A percentile compares a stretch with the other conserved stretches of the same genome.
Evolutionary conservation across 2,329 filamentous ascomycete species (phyloP).

Genomic region (Sclerotinia minor): DNA sequence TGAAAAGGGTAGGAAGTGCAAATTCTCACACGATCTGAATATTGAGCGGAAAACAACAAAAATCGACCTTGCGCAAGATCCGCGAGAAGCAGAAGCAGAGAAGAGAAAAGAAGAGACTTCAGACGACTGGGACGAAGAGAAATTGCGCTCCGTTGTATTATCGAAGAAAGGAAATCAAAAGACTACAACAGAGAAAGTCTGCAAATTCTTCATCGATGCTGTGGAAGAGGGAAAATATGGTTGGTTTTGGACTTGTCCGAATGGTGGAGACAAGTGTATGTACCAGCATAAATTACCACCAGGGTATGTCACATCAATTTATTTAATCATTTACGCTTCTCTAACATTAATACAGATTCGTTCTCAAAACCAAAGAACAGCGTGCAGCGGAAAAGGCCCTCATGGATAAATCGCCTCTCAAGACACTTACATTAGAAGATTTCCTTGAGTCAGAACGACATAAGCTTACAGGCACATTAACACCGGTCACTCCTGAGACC

Average conservation of each 20-base stretch:
- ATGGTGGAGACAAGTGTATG: slow-evolving; percentile 97
- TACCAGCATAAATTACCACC: slow-evolving; percentile 94
- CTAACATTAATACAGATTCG: slow-evolving; percentile 62
- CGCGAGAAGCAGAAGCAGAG: slow-evolving; percentile 69
- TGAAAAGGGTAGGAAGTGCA: slow-evolving; percentile 97
- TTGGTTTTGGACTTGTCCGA: slow-evolving; percentile 98
- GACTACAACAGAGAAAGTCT: slow-evolving; percentile 96
- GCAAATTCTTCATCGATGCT: slow-evolving; percentile 96
- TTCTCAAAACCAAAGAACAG: slow-evolving; percentile 97
- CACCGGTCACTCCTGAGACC: slow-evolving; percentile 86
- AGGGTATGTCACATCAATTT: slow-evolving; percentile 63
- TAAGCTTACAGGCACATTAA: slow-evolving; percentile 87
- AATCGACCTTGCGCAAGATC: slow-evolving; percentile 86
- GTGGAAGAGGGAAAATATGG: slow-evolving; percentile 99
- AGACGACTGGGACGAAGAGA: slow-evolving; percentile 97
- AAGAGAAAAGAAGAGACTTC: slow-evolving; percentile 89
- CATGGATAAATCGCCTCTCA: slow-evolving; percentile 91
- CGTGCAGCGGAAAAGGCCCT: slow-evolving; percentile 92
- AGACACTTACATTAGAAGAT: slow-evolving; percentile 93
- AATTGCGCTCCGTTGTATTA: slow-evolving; percentile 83
- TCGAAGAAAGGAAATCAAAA: slow-evolving; percentile 97
- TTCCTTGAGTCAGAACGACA: slow-evolving; percentile 95
- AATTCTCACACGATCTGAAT: slow-evolving; percentile 89
- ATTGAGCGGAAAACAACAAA: slow-evolving; percentile 92
- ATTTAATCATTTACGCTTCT: slow-evolving; percentile 1